These are phyloP conservation scores for Suaeda aralocaspica DNA, from an alignment of 148 eudicot genomes.

Conservation along the genomic window DNA sequence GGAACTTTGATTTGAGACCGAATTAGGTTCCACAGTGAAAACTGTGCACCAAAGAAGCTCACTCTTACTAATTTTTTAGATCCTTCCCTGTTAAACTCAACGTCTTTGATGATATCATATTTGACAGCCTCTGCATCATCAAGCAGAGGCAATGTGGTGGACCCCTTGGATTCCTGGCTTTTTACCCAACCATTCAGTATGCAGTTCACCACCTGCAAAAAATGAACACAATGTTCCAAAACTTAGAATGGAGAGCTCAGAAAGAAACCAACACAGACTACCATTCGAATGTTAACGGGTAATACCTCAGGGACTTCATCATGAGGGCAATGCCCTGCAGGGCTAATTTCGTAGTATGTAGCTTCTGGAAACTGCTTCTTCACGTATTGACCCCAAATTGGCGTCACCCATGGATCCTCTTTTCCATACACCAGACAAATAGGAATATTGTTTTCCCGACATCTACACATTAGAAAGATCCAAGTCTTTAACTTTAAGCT, in stretches of 20 bases:
- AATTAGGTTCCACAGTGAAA: slow-evolving; percentile 60
- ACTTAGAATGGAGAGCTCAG: not conserved
- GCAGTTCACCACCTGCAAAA: slow-evolving; percentile 67
- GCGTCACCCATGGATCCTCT: slow-evolving; percentile 98
- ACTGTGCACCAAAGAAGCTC: slow-evolving; percentile 49
- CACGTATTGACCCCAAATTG: slow-evolving; percentile 79
- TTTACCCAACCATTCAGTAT: slow-evolving; percentile 81
- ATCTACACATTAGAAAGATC: slow-evolving; percentile 35
- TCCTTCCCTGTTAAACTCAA: slow-evolving; percentile 67
- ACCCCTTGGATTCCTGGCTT: slow-evolving; percentile 59
- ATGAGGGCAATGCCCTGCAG: slow-evolving; percentile 99
- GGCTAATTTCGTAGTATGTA: slow-evolving; percentile 89
- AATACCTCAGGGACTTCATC: slow-evolving; percentile 97
- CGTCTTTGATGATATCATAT: slow-evolving; percentile 41
- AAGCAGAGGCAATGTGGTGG: slow-evolving; percentile 59
- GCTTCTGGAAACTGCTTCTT: slow-evolving; percentile 74
- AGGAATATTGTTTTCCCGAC: slow-evolving; percentile 49
- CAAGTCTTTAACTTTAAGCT: slow-evolving; percentile 10
- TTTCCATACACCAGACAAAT: slow-evolving; percentile 86
- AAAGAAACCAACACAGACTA: not conserved
- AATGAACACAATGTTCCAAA: not conserved
- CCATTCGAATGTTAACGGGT: not conserved
- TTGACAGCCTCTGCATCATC: slow-evolving; percentile 37
- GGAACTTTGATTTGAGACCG: slow-evolving; percentile 40
- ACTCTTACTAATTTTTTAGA: slow-evolving; percentile 55